These are phyloP conservation scores for Gaeumannomyces sp. DNA, from an alignment of 2,329 filamentous ascomycete genomes.

Conservation along the genomic window DNA sequence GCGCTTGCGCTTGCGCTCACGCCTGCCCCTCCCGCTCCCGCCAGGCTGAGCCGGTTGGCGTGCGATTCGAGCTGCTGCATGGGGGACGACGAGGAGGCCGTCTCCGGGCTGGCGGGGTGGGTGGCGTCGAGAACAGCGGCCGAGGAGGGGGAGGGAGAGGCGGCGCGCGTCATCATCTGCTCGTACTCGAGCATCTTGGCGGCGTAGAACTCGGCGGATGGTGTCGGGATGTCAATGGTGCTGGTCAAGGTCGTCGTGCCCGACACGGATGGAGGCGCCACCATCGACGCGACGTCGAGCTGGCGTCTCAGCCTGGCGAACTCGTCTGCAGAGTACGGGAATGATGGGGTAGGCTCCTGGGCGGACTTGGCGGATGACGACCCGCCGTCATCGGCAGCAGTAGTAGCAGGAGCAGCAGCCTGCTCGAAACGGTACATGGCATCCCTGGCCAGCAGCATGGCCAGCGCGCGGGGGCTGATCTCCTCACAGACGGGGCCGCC, in stretches of 20 bases:
- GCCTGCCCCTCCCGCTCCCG: neutral
- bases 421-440: slow-evolving; percentile 6
- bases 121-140: neutral
- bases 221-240: neutral
- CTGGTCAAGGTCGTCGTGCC: too few species aligned
- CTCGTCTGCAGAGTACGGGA: neutral
- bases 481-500: neutral
- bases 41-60: neutral
- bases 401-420: neutral
- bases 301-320: neutral
- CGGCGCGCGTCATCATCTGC: neutral
- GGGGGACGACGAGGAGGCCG: too few species aligned
- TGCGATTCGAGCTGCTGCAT: neutral
- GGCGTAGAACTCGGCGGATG: neutral
- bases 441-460: neutral
- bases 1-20: too few species aligned
- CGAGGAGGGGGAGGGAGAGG: neutral
- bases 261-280: neutral
- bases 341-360: neutral
- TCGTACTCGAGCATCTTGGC: slow-evolving; percentile 5
- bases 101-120: neutral
- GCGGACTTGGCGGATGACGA: neutral
- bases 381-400: neutral
- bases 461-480: slow-evolving; percentile 2
- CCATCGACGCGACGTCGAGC: slow-evolving; percentile 5